These are phyloP conservation scores for Hypholoma sublateritium DNA, from an alignment of 768 basidiomycete genomes.

Conservation along the genomic window DNA sequence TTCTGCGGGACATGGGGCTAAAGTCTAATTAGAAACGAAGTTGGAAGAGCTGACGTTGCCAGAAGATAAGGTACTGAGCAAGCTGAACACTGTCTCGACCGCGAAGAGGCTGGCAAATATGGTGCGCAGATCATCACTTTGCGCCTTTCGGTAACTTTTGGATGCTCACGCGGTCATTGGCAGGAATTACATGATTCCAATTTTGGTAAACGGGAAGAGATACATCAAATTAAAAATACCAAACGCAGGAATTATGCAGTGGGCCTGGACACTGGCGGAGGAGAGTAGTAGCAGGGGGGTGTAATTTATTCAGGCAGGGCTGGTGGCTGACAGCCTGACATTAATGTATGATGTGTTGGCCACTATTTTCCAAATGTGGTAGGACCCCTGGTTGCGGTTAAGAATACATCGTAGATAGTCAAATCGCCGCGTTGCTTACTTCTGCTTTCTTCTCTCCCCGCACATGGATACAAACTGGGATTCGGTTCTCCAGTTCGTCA, in stretches of 20 bases:
- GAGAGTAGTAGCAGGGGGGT: neutral
- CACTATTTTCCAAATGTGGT: neutral
- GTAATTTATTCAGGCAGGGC: neutral
- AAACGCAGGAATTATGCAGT: slow-evolving; percentile 16
- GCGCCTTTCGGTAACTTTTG: neutral
- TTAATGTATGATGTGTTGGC: neutral
- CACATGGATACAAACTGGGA: slow-evolving; percentile 55
- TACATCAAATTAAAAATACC: slow-evolving; percentile 64
- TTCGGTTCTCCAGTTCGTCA: slow-evolving; percentile 60
- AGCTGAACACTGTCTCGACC: slow-evolving; percentile 85
- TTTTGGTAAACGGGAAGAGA: slow-evolving; percentile 87
- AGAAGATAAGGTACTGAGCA: slow-evolving; percentile 80
- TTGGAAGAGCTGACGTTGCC: slow-evolving; percentile 74
- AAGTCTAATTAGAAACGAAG: slow-evolving; percentile 54
- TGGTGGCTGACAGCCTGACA: neutral
- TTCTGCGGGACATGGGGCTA: neutral
- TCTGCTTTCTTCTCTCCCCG: slow-evolving; percentile 13
- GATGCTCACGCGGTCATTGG: neutral
- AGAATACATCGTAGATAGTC: slow-evolving; percentile 7
- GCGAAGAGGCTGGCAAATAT: slow-evolving; percentile 93
- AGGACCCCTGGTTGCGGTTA: slow-evolving; percentile 10
- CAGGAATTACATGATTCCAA: slow-evolving; percentile 85
- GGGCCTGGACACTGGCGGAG: neutral
- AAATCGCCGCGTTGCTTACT: neutral
- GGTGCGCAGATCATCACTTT: slow-evolving; percentile 49